Evolutionary conservation across 345 rosid species (phyloP), one percentile per base, ranked within the genome.

Genomic region (Excoecaria agallocha): DNA sequence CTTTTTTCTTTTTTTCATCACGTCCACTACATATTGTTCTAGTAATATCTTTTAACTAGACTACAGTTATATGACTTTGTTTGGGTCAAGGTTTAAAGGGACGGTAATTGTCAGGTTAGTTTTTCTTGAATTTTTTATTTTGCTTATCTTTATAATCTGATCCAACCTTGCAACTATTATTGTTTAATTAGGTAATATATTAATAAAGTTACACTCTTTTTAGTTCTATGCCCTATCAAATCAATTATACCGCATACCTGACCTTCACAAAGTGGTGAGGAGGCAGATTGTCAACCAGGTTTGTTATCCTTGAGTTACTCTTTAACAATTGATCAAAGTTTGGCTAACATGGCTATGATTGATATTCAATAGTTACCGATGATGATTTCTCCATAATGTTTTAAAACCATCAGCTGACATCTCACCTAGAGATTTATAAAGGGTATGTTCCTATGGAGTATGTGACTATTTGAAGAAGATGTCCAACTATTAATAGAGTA

Each of bases 391-490:
- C 43, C 61, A 3, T 56, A 68, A 67, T 82, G 30, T 8, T 78
- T 66, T 76, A 49, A 66, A 63, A 45, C 74, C 68, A 65, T 70
- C 82, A 91, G 96, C 93, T 91, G 51, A 91, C 83, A 73, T 84
- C 92, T 66, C 76, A 83, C 56, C 88, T 84, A 6, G 92, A 88
- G 49, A 82, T 82, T 64, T 91, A 91, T 46, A 87, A 84, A 79
- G 97, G 93, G 76, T 91, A 91, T 35, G 97, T 89, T 60, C 97
- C 97, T 20, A 91, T 89, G 97, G 87, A 89, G 76, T 91, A 88
- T 79, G 87, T 49, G 92, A 85, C 25, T 91, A 91, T 76, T 78
- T 89, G 84, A 89, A 70, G 86, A 89, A 89, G 80, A 86, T 91
- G 91, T 89, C 91, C 66, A 82, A 75, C 93, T 90, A 84, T 39